Base-by-base conservation (phyloP, 2,329 filamentous ascomycete genomes). In the Fusarium pseudonygamai region DNA sequence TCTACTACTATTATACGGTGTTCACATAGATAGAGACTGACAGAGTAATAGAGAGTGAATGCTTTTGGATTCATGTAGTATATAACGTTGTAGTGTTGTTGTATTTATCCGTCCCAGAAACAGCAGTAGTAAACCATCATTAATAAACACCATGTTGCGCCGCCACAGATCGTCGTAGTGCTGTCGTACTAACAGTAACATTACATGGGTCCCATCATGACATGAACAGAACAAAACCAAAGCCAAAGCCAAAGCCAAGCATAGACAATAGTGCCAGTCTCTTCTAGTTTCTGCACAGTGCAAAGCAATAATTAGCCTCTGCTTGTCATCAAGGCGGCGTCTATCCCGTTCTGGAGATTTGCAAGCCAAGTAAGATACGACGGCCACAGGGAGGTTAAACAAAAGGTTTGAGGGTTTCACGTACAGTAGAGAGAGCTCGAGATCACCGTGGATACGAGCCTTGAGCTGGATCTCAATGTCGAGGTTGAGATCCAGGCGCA, bases 381-480 rank as follows among this genome's bases (percentile, higher is more conserved):
- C 53, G 62, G 67, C 67, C 60, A 68, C 46, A 66, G 52, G 49
- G 32, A 37, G 22, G 28, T 22, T 42, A 30, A 32, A 55, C 30
- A 45, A 28, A 42, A 45, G 20, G 37, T 15, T 16, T n/a, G 42
- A n/a, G 7, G 7, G 10, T 10, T 40, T 16, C 36, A 87, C 87
- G 80, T 84, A 89, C 87, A 89, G 83, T 76, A 96, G 87, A 74
- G 91, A 92, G 73, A 96, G 83, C 43, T 93, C 95, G 75, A 97
- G 84, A 83, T 97, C 94, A 78, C 94, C 94, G 78, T 95, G 91
- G 74, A 96, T 95, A 82, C 92, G 92, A 28, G 93, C 93, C 86
- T 96, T 96, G 71, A 96, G 87, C 77, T 94, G 92, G 69, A 96
- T 93, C 83, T 96, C 93, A 61, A 96, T 88, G 73, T 96, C 93